These are phyloP conservation scores for Endocalyx cinctus DNA, from an alignment of 2,329 filamentous ascomycete species.

Conservation along the genomic window DNA sequence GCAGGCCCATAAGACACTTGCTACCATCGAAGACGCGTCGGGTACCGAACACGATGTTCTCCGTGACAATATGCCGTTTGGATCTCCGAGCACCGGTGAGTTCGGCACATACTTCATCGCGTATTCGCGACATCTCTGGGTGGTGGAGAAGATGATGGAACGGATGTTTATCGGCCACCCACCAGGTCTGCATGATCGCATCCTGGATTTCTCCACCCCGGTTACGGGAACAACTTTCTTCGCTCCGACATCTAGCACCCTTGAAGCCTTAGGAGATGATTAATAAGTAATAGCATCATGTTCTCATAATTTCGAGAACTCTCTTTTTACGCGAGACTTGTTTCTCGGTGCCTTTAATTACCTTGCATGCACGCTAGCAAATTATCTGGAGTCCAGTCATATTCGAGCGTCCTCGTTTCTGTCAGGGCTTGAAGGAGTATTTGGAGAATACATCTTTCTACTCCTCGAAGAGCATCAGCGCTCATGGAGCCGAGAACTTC, in stretches of 20 bases:
- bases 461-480: slow-evolving; percentile 3
- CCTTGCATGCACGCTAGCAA: slow-evolving; percentile 9
- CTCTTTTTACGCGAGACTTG: too few species aligned
- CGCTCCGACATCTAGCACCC: slow-evolving; percentile 32
- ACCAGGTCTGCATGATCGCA: slow-evolving; percentile 48
- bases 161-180: slow-evolving; percentile 54
- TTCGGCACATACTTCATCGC: slow-evolving; percentile 58
- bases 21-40: slow-evolving; percentile 46
- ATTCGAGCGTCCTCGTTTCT: too few species aligned
- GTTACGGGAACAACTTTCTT: slow-evolving; percentile 52
- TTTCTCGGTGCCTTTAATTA: too few species aligned
- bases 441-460: slow-evolving; percentile 10
- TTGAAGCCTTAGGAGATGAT: slow-evolving; percentile 6
- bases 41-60: slow-evolving; percentile 50
- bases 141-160: slow-evolving; percentile 53
- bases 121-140: slow-evolving; percentile 49
- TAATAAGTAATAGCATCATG: too few species aligned
- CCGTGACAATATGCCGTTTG: slow-evolving; percentile 59
- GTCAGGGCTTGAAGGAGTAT: slow-evolving; percentile 8
- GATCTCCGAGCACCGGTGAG: slow-evolving; percentile 43
- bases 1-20: slow-evolving; percentile 50
- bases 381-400: slow-evolving; percentile 10
- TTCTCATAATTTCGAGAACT: too few species aligned
- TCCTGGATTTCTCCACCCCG: slow-evolving; percentile 50
- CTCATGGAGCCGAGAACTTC: slow-evolving; percentile 8